Percentiles rank a stretch among this genome's conserved stretches.
Evolutionary conservation across 495 filamentous ascomycete species (phyloP).

Genomic region (Aspergillus saccharolyticus): DNA sequence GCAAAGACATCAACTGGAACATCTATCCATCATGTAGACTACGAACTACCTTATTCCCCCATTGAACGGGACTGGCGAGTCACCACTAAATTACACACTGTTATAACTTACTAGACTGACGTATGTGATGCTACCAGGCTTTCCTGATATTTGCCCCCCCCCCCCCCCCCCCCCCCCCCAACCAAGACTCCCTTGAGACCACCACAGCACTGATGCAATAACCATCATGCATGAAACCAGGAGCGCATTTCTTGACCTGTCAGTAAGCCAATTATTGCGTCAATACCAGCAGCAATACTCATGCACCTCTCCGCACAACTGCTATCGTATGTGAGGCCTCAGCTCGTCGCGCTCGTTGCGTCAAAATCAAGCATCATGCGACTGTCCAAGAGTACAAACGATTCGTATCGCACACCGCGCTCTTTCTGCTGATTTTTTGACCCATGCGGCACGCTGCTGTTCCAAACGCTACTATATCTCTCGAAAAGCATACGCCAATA

Average conservation of each 20-base stretch:
- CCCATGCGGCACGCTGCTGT: constrained; percentile 25
- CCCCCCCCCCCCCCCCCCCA: no score
- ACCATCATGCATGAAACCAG: background rate
- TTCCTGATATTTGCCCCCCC: background rate
- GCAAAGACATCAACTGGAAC: background rate
- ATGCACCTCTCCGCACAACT: no score
- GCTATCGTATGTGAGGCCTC: no score
- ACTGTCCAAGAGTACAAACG: constrained; percentile 34
- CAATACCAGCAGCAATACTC: background rate
- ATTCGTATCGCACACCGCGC: constrained; percentile 38
- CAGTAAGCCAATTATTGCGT: background rate
- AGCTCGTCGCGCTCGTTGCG: background rate
- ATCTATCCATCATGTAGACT: no score
- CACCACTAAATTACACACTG: background rate
- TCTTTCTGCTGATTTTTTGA: constrained; percentile 16
- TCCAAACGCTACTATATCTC: constrained; percentile 43
- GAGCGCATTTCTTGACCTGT: background rate
- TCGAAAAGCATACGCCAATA: constrained; percentile 53
- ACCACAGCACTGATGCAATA: background rate
- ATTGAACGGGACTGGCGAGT: background rate
- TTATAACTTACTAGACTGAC: background rate
- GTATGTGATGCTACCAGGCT: background rate
- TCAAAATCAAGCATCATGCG: constrained; percentile 30
- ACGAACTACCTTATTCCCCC: no score
- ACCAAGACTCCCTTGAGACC: background rate